Percentiles rank a stretch among this genome's conserved stretches.
Evolutionary conservation across 805 yeast species (phyloP).

Genomic region (Zygosaccharomyces bailii): DNA sequence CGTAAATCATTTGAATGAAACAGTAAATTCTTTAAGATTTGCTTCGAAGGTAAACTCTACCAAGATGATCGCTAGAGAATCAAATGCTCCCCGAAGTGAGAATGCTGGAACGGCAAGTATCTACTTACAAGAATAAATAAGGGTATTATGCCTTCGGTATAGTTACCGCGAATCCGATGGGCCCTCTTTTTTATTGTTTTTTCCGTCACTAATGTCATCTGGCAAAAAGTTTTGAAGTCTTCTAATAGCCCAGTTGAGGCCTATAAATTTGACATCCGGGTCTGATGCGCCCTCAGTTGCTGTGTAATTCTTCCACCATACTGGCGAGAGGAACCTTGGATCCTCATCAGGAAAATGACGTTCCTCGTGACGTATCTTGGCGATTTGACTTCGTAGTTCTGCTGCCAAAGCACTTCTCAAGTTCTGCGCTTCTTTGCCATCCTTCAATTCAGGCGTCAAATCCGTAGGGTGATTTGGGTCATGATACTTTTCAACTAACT

Average conservation of each 20-base stretch:
- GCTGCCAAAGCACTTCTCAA: conserved; percentile 70
- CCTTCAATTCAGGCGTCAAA: conserved; percentile 56
- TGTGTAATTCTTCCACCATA: conserved; percentile 74
- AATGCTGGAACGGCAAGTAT: conserved; percentile 2
- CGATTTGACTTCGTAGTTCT: conserved; percentile 60
- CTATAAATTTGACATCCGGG: conserved; percentile 67
- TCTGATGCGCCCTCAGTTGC: conserved; percentile 60
- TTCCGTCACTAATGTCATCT: conserved; percentile 20
- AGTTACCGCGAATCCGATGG: background rate
- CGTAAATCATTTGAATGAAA: conserved; percentile 61
- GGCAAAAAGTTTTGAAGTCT: conserved; percentile 52
- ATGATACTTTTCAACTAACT: conserved; percentile 51
- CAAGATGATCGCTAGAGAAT: conserved; percentile 25
- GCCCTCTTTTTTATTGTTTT: background rate
- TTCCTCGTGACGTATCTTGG: conserved; percentile 41
- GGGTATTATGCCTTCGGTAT: background rate
- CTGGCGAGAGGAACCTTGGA: conserved; percentile 59
- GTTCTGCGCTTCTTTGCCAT: conserved; percentile 60
- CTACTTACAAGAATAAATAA: conserved; percentile 6
- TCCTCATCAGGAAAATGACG: conserved; percentile 58
- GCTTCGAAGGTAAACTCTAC: conserved; percentile 79
- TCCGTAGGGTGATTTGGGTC: conserved; percentile 53
- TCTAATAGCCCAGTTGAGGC: conserved; percentile 79
- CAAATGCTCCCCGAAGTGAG: conserved; percentile 1
- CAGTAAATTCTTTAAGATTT: conserved; percentile 80